Evolutionary conservation across 306 rosid genomes (phyloP).

Genomic region (Carpinus viminea): DNA sequence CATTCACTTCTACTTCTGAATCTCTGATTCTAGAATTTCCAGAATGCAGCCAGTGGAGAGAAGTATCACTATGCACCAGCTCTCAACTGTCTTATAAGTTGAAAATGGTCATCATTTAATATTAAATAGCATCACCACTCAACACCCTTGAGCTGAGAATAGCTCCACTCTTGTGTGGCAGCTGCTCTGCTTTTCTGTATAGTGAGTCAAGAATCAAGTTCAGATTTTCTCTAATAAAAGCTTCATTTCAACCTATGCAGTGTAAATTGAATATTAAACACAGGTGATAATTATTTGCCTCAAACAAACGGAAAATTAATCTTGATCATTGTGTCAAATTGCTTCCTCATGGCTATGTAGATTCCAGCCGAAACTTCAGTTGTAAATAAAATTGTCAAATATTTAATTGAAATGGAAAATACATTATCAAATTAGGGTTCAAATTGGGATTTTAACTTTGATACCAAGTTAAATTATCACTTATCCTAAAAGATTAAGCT

Average conservation of each 20-base stretch:
- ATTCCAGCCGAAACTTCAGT: background rate
- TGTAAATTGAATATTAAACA: background rate
- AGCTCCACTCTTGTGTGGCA: conserved; percentile 15
- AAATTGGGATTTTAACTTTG: no score
- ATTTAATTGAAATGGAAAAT: no score
- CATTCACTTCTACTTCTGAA: conserved; percentile 4
- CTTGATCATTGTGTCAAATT: no score
- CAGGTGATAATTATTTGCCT: background rate
- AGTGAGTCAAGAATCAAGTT: background rate
- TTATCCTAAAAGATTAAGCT: no score
- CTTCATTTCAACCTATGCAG: background rate
- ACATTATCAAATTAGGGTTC: no score
- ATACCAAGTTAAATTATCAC: no score
- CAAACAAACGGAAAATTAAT: no score
- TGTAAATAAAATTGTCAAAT: background rate
- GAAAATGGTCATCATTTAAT: background rate
- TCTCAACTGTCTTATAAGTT: conserved; percentile 3
- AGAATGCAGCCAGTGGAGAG: background rate
- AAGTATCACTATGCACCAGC: background rate
- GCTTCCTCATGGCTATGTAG: no score
- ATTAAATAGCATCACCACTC: background rate
- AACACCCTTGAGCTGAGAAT: conserved; percentile 9
- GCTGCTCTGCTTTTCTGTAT: conserved; percentile 7
- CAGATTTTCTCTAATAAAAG: background rate
- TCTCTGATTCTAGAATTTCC: conserved; percentile 10